Percentiles rank a stretch among this genome's conserved stretches.
Evolutionary conservation across 345 rosid genomes (phyloP).

Genomic region (Tarenaya hassleriana): DNA sequence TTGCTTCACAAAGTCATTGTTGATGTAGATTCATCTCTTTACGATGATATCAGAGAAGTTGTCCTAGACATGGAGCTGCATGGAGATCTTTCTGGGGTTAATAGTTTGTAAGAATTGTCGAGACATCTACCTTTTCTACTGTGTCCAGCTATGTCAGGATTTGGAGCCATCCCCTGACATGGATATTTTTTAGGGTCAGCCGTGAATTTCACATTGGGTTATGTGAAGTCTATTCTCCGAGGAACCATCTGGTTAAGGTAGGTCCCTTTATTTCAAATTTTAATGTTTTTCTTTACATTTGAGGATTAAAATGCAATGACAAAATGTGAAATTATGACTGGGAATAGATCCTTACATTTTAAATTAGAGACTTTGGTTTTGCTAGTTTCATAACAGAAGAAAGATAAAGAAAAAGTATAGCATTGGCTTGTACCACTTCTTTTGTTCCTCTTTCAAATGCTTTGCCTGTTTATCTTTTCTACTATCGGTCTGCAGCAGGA

Average conservation of each 20-base stretch:
- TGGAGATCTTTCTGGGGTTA: neutral
- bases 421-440: neutral
- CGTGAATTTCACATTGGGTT: slow-evolving; percentile 52
- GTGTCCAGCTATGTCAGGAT: slow-evolving; percentile 42
- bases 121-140: slow-evolving; percentile 8
- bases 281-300: slow-evolving; percentile 3
- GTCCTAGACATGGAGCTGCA: slow-evolving; percentile 15
- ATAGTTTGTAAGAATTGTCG: neutral
- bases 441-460: slow-evolving; percentile 1
- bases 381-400: slow-evolving; percentile 1
- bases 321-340: slow-evolving; percentile 15
- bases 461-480: slow-evolving; percentile 6
- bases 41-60: slow-evolving; percentile 69
- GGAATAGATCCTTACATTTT: slow-evolving; percentile 11
- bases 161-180: slow-evolving; percentile 78
- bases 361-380: slow-evolving; percentile 1
- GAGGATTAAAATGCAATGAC: slow-evolving; percentile 1
- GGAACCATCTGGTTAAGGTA: slow-evolving; percentile 81
- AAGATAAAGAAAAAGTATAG: neutral
- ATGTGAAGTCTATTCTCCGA: slow-evolving; percentile 59
- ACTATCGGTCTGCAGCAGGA: slow-evolving; percentile 7
- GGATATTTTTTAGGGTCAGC: slow-evolving; percentile 51
- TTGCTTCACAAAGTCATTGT: slow-evolving; percentile 62
- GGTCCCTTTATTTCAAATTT: slow-evolving; percentile 8
- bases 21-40: slow-evolving; percentile 54